Conservation (phyloP, 352 stramenopile species). For the Pythium rishiriense region DNA sequence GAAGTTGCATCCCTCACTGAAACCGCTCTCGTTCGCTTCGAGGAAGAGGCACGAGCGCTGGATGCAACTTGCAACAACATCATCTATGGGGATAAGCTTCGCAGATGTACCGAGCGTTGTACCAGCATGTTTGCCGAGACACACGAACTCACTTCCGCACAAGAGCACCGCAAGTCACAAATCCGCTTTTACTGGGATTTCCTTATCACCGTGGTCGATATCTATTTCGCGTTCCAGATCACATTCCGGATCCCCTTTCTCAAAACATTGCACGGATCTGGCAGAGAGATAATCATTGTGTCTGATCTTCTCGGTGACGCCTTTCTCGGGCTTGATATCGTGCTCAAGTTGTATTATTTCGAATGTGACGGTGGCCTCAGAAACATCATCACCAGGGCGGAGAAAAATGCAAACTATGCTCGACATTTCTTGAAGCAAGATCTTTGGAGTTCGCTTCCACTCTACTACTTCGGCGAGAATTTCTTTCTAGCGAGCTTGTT, state of each 20-base stretch:
- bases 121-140: slow-evolving; percentile 54
- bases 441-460: slow-evolving; percentile 44
- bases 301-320: slow-evolving; percentile 48
- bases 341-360: slow-evolving; percentile 79
- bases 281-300: slow-evolving; percentile 30
- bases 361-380: slow-evolving; percentile 56
- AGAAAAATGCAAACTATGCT: slow-evolving; percentile 47
- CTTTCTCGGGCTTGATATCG: slow-evolving; percentile 50
- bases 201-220: slow-evolving; percentile 45
- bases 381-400: slow-evolving; percentile 51
- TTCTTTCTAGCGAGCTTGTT: slow-evolving; percentile 61
- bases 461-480: slow-evolving; percentile 66
- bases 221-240: slow-evolving; percentile 71
- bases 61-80: slow-evolving; percentile 60
- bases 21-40: slow-evolving; percentile 46
- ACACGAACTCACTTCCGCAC: slow-evolving; percentile 37
- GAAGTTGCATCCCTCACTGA: slow-evolving; percentile 42
- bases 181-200: slow-evolving; percentile 68
- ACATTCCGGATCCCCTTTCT: slow-evolving; percentile 76
- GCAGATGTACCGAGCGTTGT: slow-evolving; percentile 54
- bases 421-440: slow-evolving; percentile 43
- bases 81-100: slow-evolving; percentile 34
- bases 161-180: slow-evolving; percentile 54
- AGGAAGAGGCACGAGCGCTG: slow-evolving; percentile 45
- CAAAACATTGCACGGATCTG: slow-evolving; percentile 25